Conservation (phyloP, 352 stramenopile genomes). For the Pythium rishiriense region DNA sequence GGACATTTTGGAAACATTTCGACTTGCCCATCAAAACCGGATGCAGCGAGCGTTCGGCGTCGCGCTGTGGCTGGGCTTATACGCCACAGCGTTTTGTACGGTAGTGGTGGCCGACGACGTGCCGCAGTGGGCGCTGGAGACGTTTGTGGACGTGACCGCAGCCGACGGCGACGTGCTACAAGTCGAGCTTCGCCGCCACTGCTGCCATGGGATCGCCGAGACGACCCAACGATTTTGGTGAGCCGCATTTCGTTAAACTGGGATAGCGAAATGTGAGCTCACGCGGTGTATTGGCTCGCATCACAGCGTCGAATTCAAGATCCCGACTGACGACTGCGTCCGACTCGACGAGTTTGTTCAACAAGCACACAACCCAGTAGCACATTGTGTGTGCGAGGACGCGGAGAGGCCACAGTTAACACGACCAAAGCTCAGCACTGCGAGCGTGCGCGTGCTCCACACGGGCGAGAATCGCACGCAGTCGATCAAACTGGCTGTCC, state of each 20-base stretch:
- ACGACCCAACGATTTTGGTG: conserved; percentile 27
- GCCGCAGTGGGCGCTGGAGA: conserved; percentile 27
- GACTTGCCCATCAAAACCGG: conserved; percentile 2
- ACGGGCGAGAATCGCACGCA: neutral
- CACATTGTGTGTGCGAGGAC: neutral
- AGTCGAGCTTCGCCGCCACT: conserved; percentile 29
- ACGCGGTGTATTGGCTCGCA: neutral
- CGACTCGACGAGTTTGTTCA: conserved; percentile 11
- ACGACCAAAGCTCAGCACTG: conserved; percentile 10
- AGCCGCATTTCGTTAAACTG: no score
- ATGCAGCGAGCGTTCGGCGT: neutral
- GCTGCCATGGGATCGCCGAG: conserved; percentile 17
- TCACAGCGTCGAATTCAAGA: conserved; percentile 25
- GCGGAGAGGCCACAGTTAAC: neutral
- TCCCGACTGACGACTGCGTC: conserved; percentile 19
- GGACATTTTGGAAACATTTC: conserved; percentile 6
- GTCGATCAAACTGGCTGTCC: conserved; percentile 18
- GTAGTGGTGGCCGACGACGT: neutral
- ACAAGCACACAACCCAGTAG: neutral
- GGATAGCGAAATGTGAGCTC: no score
- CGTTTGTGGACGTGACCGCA: conserved; percentile 25
- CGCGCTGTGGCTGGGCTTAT: neutral
- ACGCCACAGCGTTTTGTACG: neutral
- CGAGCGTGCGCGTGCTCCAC: conserved; percentile 8
- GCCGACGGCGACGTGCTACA: conserved; percentile 5